phyloP scores from a whole-genome alignment of 345 rosid species.

The Jatropha curcas region DNA sequence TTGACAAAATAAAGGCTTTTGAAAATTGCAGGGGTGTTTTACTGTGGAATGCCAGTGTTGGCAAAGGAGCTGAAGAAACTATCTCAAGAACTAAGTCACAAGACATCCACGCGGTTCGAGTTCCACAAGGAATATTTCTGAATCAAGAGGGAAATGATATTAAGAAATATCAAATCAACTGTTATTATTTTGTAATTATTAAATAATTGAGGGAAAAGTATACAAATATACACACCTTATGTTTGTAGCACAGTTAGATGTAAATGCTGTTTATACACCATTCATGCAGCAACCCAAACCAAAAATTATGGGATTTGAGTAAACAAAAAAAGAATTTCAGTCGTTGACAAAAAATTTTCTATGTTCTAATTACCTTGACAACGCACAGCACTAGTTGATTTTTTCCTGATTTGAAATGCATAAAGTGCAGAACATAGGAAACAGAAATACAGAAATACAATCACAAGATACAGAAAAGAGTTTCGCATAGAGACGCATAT shows the following conservation, averaged over 20 bases:
- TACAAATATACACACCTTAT: background rate
- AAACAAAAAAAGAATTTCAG: background rate
- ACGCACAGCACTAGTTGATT: background rate
- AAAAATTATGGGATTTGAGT: background rate
- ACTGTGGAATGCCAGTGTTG: constrained; percentile 81
- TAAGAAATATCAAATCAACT: background rate
- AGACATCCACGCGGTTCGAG: constrained; percentile 76
- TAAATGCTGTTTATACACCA: background rate
- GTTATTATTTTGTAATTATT: constrained; percentile 23
- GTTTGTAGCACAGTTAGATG: constrained; percentile 14
- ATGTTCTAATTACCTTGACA: background rate
- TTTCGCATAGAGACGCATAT: background rate
- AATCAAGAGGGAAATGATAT: constrained; percentile 17
- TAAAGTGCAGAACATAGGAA: background rate
- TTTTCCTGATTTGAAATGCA: background rate
- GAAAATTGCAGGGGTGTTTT: constrained; percentile 78
- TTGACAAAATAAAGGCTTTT: background rate
- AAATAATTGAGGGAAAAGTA: constrained; percentile 5
- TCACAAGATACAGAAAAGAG: background rate
- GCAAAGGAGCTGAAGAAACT: constrained; percentile 86
- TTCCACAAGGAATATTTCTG: constrained; percentile 94
- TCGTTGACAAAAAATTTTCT: constrained; percentile 1
- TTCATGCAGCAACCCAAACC: background rate
- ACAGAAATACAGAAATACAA: background rate
- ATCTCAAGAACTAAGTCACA: constrained; percentile 64